Percentiles rank a stretch among this genome's conserved stretches.
Conservation (phyloP, 805 yeast genomes). For the Candida cerambycidarum region DNA sequence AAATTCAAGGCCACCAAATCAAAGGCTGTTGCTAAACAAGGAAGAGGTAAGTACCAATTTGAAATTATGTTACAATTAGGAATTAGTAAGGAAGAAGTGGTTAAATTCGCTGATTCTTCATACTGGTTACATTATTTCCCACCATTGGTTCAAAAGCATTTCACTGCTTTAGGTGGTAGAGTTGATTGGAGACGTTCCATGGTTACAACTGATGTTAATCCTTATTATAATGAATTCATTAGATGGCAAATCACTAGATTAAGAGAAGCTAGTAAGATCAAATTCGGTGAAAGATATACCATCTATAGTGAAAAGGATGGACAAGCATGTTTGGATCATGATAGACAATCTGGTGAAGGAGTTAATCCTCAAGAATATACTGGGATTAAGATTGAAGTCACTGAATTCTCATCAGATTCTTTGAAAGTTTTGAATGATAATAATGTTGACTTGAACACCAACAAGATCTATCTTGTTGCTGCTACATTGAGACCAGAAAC, state of each 20-base stretch:
- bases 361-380: conserved; percentile 95
- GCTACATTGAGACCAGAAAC: conserved; percentile 99
- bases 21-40: conserved; percentile 91
- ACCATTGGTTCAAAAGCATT: conserved; percentile 79
- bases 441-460: conserved; percentile 46
- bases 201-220: conserved; percentile 93
- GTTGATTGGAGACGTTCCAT: conserved; percentile 98
- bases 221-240: conserved; percentile 90
- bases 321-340: conserved; percentile 99
- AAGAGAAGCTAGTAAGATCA: conserved; percentile 83
- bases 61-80: conserved; percentile 97
- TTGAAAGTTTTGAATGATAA: conserved; percentile 50
- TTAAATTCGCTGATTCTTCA: conserved; percentile 86
- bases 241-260: conserved; percentile 95
- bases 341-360: conserved; percentile 95
- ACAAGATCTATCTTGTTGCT: conserved; percentile 82
- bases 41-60: conserved; percentile 90
- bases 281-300: conserved; percentile 97
- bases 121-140: conserved; percentile 94
- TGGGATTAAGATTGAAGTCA: conserved; percentile 80
- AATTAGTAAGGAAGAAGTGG: conserved; percentile 76
- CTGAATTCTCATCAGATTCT: conserved; percentile 58
- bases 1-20: conserved; percentile 92
- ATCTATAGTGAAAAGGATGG: conserved; percentile 97
- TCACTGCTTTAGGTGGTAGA: conserved; percentile 81